Percentiles rank a stretch among this genome's conserved stretches.
These are phyloP conservation scores for Elsinoe ampelina DNA, from an alignment of 2,329 filamentous ascomycete species.

Conservation along the genomic window DNA sequence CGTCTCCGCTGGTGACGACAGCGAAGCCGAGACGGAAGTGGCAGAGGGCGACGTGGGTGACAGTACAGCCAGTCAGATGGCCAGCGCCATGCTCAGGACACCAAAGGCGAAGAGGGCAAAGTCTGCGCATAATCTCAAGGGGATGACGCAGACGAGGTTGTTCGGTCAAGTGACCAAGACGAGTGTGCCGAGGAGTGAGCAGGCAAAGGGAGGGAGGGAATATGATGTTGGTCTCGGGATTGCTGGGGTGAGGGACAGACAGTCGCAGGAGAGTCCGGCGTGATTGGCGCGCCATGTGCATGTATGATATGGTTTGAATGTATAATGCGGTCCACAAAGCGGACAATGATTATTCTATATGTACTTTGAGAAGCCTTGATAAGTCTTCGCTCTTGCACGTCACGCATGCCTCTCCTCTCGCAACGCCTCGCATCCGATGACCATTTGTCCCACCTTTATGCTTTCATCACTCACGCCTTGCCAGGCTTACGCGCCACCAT, in stretches of 20 bases:
- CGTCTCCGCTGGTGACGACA: constrained; percentile 58
- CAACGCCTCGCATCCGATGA: not conserved
- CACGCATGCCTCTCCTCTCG: not conserved
- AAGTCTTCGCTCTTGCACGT: not conserved
- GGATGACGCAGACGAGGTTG: constrained; percentile 51
- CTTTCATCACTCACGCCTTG: not conserved
- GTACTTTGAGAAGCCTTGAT: not conserved
- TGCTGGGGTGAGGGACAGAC: constrained; percentile 19
- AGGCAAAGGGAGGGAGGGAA: not conserved
- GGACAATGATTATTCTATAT: not conserved
- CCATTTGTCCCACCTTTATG: not conserved
- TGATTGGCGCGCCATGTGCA: not conserved
- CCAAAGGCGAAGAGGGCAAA: constrained; percentile 27
- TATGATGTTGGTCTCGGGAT: constrained; percentile 23
- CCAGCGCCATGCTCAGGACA: constrained; percentile 52
- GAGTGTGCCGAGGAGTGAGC: constrained; percentile 23
- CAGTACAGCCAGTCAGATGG: constrained; percentile 69
- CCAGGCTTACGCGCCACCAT: constrained; percentile 84
- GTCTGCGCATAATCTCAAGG: constrained; percentile 31
- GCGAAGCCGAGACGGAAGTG: constrained; percentile 49
- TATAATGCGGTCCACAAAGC: no score
- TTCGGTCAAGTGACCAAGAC: constrained; percentile 54
- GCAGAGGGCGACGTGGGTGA: constrained; percentile 47
- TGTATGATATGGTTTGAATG: not conserved
- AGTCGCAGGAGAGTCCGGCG: not conserved